Conservation (phyloP, 1,284 basidiomycete species). For the Jaminaea rosea region DNA sequence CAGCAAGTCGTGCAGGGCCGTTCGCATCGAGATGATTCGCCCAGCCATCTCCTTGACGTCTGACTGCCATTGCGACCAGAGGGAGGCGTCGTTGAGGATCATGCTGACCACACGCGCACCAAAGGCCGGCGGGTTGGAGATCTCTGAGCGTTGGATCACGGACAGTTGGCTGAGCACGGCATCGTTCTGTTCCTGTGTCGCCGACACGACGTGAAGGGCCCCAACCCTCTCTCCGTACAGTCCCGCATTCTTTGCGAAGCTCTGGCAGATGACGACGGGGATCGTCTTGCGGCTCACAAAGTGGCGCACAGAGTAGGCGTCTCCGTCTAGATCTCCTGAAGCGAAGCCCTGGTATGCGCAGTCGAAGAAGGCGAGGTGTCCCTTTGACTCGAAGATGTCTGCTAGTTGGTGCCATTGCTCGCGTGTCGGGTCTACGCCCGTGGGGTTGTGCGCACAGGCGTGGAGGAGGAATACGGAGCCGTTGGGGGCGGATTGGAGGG, state of each 20-base stretch:
- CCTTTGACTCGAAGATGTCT: conserved; percentile 63
- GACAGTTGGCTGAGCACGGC: conserved; percentile 58
- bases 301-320: conserved; percentile 89
- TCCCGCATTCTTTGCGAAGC: conserved; percentile 92
- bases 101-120: conserved; percentile 69
- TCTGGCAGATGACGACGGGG: conserved; percentile 81
- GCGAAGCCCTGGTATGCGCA: conserved; percentile 89
- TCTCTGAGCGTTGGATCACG: conserved; percentile 78
- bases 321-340: conserved; percentile 73
- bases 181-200: conserved; percentile 20
- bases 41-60: conserved; percentile 88
- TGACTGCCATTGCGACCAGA: conserved; percentile 77
- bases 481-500: conserved; percentile 55
- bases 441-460: conserved; percentile 91
- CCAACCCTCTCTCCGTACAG: conserved; percentile 75
- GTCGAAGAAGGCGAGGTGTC: conserved; percentile 87
- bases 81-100: conserved; percentile 54
- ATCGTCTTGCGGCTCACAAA: conserved; percentile 64
- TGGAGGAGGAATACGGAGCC: conserved; percentile 81
- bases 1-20: conserved; percentile 67
- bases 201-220: conserved; percentile 50
- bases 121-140: conserved; percentile 82
- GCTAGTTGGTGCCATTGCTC: conserved; percentile 81
- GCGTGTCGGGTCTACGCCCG: conserved; percentile 77
- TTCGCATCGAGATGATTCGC: conserved; percentile 81